Base-by-base conservation (phyloP, 306 rosid species). In the Benincasa hispida region DNA sequence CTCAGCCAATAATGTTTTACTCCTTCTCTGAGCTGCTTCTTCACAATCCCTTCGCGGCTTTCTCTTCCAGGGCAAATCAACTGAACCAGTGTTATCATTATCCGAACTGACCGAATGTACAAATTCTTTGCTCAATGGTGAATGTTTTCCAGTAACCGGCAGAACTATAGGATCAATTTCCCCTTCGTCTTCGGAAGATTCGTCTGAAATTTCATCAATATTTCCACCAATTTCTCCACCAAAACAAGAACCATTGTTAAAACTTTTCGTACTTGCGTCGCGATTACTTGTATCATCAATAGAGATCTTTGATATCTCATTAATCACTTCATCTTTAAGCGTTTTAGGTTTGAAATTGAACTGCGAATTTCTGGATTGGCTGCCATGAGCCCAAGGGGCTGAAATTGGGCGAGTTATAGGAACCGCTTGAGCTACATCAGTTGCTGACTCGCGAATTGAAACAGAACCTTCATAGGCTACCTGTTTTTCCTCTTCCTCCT, bases 301-400 rank as follows among this genome's bases (percentile, higher is more conserved):
- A 77, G 12, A 19, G 3, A 24, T 14, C 18, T 79, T 51, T 8
- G 25, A 57, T 41, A 54, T 27, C 76, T 51, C 77, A 85, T 78
- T 74, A 35, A 45, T 37, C 41, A 65, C 41, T 76, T 37, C 67
- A 0, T 11, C 54, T 37, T 37, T 42, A 34, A 51, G 42, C 21
- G 53, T 39, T 55, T 76, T 82, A 78, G 84, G 60, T 37, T 80
- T 79, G 73, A 79, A 77, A 67, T 70, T 69, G 22, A 63, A 35
- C 50, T 24, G 81, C 45, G 80, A 27, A 19, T 63, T 15, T 45
- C 22, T 41, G 72, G 86, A 80, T 63, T 77, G 85, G 27, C 69
- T 74, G 47, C 88, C 86, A 4, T 88, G 89, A 60, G 74, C 77
- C 98, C 98, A 93, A 45, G 98, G 98, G 34, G 94, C 86, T 30